Evolutionary conservation across 2,329 filamentous ascomycete genomes (phyloP), one percentile per base, ranked within the genome.

Genomic region (Aurifilum marmelostoma): DNA sequence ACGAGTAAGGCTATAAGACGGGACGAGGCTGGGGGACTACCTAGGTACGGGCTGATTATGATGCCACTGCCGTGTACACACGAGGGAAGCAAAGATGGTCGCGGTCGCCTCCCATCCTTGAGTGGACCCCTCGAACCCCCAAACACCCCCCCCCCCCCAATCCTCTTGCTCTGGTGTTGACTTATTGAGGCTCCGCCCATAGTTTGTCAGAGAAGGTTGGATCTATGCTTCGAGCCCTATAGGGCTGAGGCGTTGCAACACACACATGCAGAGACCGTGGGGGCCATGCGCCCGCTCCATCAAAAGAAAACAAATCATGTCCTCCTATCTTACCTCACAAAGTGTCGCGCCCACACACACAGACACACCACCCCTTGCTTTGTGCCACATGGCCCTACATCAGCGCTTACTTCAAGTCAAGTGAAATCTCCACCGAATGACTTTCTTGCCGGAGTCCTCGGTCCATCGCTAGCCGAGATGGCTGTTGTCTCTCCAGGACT

Each of bases 161-260:
- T 21, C 3, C 7, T 59, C 8, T 12, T 37, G n/a, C n/a, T n/a
- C n/a, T n/a, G n/a, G n/a, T n/a, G n/a, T n/a, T n/a, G n/a, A 34
- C 16, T 14, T 18, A 37, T 59, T 59, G 18, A 32, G 32, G 29
- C 32, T 37, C 18, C 32, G 29, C 18, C 29, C 29, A n/a, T 4
- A 5, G 18, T 34, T 14, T 29, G 18, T 21, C 9, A 12, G 34
- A 18, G 21, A 21, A 37, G 27, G 8, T 21, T 16, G 12, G 56
- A 34, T 37, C 18, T 8, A 21, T 59, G 8, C 21, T 8, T 59
- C 8, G 16, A 29, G 56, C 56, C 56, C 32, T 32, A 29, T 59
- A 59, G 56, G 56, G 56, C 56, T 59, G 56, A 59, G 56, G 32
- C 32, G 52, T 56, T 29, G 24, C 52, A 39, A 11, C 34, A 29